Evolutionary conservation across 371 early-diverging fungal genomes (phyloP), one percentile per base, ranked within the genome.

Genomic region (Encephalitozoon romaleae): DNA sequence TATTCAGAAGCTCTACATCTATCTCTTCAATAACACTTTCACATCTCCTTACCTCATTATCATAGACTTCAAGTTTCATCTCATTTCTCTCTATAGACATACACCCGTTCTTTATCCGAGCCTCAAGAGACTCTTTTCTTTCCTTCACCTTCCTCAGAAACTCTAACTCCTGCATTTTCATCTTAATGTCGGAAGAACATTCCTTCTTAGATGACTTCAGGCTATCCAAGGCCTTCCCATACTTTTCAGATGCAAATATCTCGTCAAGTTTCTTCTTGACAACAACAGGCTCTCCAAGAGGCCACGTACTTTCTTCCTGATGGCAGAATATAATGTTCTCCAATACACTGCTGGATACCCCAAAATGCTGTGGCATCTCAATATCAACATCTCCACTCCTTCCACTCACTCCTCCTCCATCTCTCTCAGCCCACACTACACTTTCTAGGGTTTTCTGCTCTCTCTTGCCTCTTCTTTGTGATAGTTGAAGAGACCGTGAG

Each of bases 291-390:
- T 99, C 99, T 0, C 91, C 87, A 18, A 99, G 86, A 6, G 96
- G 96, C 94, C 99, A 99, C 76, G 89, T 91, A 49, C 92, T 91
- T 9, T 99, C 98, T 81, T 99, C 99, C 85, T 99, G 99, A 81
- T 98, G 98, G 82, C 96, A 95, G 78, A 99, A 98, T 15, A 98
- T 91, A 41, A 99, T 97, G 85, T 92, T 94, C 69, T 98, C 96
- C 26, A 99, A 83, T 32, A 99, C 91, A 0, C 96, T 91, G 83
- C 86, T 97, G 94, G 54, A 96, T 78, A 59, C 94, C 94, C 0
- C 92, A 88, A 73, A 92, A 90, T 65, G 90, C 89, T 34, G 87
- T 87, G 72, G 90, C 91, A 68, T 86, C 55, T 55, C 54, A 4
- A 25, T 23, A 53, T 55, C 51, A 42, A 47, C 41, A 25, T 52